Evolutionary conservation across 306 rosid species (phyloP), one percentile per base, ranked within the genome.

Genomic region (Vigna hirtella): DNA sequence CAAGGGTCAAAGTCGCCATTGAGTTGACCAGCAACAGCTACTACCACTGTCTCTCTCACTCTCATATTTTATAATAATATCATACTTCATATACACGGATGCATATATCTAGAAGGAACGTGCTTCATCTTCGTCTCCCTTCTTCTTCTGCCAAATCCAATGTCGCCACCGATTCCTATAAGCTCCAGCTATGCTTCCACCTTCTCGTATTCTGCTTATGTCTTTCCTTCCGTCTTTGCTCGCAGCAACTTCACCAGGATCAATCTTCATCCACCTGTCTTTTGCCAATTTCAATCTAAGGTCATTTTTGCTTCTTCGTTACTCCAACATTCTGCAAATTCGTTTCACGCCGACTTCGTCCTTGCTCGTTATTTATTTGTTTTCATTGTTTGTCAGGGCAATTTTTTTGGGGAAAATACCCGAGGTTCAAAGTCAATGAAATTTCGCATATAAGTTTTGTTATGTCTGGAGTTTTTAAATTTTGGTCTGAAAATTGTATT

Each of bases 231-330:
- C 45, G 36, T 81, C 70, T 16, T 24, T 24, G 18, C 68, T 85
- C 79, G 50, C 50, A 48, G 14, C 84, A 70, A 51, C 53, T 76
- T 66, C 66, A 1, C 67, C 52, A 20, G 67, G 13, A 32, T 62
- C 83, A 20, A 28, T 1, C 38, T 62, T 58, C 73, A 72, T 59
- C 49, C 17, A 70, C 55, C 77, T 10, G 67, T 85, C 5, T 76
- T 58, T 16, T 86, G 85, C 57, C 85, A 65, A 66, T 30, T 61
- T 56, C 45, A 82, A 38, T 76, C 73, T 42, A n/a, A 82, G 75
- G 89, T 82, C 66, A 3, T 13, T 26, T 1, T 40, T 15, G 1
- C 22, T 78, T 26, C 42, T 77, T 77, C 77, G 5, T 6, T 66
- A 1, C 38, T 51, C 8, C 2, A 30, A 11, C 13, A 49, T 32